phyloP scores from a whole-genome alignment of 2,329 filamentous ascomycete genomes.

The Aspergillus ochraceus region DNA sequence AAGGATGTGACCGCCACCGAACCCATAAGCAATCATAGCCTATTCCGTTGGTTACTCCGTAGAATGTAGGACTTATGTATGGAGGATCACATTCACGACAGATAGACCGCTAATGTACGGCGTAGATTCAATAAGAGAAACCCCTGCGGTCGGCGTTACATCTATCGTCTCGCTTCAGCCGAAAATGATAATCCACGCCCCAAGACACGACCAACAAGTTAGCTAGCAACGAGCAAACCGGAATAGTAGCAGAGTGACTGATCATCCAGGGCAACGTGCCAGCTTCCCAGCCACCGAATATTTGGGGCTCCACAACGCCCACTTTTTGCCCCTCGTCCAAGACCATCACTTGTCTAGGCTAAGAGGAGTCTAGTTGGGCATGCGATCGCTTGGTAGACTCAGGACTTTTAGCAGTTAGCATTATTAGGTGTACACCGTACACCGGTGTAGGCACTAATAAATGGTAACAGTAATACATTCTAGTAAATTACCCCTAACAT shows the following conservation, averaged over 20 bases:
- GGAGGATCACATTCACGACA: neutral
- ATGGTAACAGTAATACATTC: neutral
- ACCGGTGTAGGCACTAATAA: too few relatives aligned
- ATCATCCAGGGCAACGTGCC: slow-evolving; percentile 14
- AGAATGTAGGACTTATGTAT: neutral
- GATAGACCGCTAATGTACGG: too few relatives aligned
- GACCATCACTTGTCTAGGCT: neutral
- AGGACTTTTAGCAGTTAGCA: too few relatives aligned
- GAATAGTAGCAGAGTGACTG: neutral
- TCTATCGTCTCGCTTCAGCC: neutral
- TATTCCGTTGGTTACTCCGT: too few relatives aligned
- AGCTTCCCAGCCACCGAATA: slow-evolving; percentile 15
- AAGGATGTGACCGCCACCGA: too few relatives aligned
- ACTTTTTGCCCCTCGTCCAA: neutral
- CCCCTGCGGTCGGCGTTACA: neutral
- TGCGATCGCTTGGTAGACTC: too few relatives aligned
- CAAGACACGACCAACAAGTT: too few relatives aligned
- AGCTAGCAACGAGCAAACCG: neutral
- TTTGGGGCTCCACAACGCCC: slow-evolving; percentile 11
- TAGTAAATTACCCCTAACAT: neutral
- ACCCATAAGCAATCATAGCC: too few relatives aligned
- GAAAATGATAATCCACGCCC: neutral
- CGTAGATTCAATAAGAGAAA: neutral
- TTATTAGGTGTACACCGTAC: too few relatives aligned
- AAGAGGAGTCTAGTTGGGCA: neutral